Evolutionary conservation across 2,329 filamentous ascomycete genomes (phyloP).

Genomic region (Fusarium virguliforme): DNA sequence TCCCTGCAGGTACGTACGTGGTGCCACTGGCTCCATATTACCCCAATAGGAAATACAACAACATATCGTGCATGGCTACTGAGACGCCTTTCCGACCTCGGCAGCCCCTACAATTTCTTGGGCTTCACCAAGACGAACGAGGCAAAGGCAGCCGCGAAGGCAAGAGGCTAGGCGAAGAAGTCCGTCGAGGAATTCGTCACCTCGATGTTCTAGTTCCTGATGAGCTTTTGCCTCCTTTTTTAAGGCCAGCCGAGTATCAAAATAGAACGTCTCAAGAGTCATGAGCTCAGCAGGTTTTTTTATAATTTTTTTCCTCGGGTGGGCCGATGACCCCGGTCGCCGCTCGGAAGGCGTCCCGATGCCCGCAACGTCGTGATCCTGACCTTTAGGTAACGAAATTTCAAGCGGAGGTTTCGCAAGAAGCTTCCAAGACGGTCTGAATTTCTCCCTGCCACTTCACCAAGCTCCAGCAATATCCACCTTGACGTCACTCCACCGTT

Average conservation of each 20-base stretch:
- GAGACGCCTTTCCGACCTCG: slow-evolving; percentile 29
- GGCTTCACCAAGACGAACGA: background rate
- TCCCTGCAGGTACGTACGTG: slow-evolving; percentile 43
- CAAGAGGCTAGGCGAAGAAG: slow-evolving; percentile 9
- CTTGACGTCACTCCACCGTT: slow-evolving; percentile 42
- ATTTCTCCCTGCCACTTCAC: slow-evolving; percentile 30
- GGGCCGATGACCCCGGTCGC: slow-evolving; percentile 33
- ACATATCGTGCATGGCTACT: slow-evolving; percentile 41
- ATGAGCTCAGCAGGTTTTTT: slow-evolving; percentile 37
- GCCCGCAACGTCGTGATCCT: slow-evolving; percentile 33
- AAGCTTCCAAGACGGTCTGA: slow-evolving; percentile 30
- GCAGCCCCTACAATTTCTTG: slow-evolving; percentile 32
- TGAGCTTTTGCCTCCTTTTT: slow-evolving; percentile 4
- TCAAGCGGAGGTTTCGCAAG: slow-evolving; percentile 41
- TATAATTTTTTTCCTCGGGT: slow-evolving; percentile 32
- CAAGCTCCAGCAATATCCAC: slow-evolving; percentile 31
- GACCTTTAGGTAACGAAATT: slow-evolving; percentile 42
- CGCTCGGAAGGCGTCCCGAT: slow-evolving; percentile 38
- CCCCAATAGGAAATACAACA: slow-evolving; percentile 31
- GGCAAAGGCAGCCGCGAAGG: slow-evolving; percentile 8
- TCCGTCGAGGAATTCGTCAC: slow-evolving; percentile 9
- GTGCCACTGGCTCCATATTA: slow-evolving; percentile 33
- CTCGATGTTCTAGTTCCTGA: background rate
- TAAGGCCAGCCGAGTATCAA: slow-evolving; percentile 10
- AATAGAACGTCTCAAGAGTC: slow-evolving; percentile 43